Percentiles rank a stretch among this genome's conserved stretches.
Evolutionary conservation across 352 stramenopile species (phyloP).

Genomic region (Globisporangium perplexum): DNA sequence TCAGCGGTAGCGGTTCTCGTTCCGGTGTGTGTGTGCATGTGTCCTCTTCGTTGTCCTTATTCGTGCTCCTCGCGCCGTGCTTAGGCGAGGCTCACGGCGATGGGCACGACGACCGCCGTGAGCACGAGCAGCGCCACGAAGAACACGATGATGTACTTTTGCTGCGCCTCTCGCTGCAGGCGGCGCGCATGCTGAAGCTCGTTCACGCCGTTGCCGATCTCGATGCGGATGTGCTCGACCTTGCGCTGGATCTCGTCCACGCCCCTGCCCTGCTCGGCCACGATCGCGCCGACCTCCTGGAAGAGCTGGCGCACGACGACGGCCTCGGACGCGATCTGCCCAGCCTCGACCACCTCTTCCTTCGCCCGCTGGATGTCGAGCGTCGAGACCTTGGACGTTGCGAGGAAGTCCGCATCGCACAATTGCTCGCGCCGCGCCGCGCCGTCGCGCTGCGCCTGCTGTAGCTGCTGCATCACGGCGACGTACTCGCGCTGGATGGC

Average conservation of each 20-base stretch:
- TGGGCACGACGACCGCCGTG: slow-evolving; percentile 41
- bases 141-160: slow-evolving; percentile 40
- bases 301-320: slow-evolving; percentile 67
- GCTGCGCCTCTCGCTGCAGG: slow-evolving; percentile 50
- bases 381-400: slow-evolving; percentile 42
- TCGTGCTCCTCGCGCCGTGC: neutral
- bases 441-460: slow-evolving; percentile 49
- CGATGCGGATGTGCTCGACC: slow-evolving; percentile 60
- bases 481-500: slow-evolving; percentile 59
- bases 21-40: neutral
- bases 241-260: slow-evolving; percentile 72
- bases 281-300: slow-evolving; percentile 54
- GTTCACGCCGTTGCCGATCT: slow-evolving; percentile 70
- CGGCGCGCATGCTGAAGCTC: slow-evolving; percentile 56
- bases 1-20: neutral
- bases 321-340: slow-evolving; percentile 56
- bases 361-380: slow-evolving; percentile 73
- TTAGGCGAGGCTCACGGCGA: slow-evolving; percentile 34
- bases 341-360: slow-evolving; percentile 62
- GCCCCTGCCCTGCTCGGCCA: slow-evolving; percentile 57
- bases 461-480: slow-evolving; percentile 61
- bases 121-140: slow-evolving; percentile 9
- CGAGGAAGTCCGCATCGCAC: slow-evolving; percentile 67
- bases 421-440: slow-evolving; percentile 50
- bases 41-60: neutral